phyloP scores from a whole-genome alignment of 1,139 yeast genomes.

The Protomyces arabidopsidicola region DNA sequence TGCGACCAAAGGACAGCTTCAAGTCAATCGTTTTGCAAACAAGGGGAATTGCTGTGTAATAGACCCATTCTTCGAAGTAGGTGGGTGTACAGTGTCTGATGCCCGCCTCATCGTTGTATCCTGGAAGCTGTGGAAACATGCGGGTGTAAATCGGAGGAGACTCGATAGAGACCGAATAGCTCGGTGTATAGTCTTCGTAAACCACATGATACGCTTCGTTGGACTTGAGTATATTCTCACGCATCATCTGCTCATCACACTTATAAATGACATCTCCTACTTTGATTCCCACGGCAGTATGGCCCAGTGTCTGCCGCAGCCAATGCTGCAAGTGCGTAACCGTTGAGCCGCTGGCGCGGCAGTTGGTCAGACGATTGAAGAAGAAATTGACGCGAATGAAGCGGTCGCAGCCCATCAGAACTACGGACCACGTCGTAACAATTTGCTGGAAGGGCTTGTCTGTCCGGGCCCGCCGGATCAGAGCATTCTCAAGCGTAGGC shows the following conservation, averaged over 20 bases:
- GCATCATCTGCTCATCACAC: slow-evolving; percentile 20
- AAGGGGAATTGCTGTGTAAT: slow-evolving; percentile 19
- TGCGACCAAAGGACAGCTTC: slow-evolving; percentile 12
- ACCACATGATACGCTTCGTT: slow-evolving; percentile 13
- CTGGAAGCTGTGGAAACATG: neutral
- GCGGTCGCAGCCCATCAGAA: slow-evolving; percentile 18
- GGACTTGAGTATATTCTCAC: slow-evolving; percentile 11
- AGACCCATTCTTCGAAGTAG: slow-evolving; percentile 23
- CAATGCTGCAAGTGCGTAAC: slow-evolving; percentile 16
- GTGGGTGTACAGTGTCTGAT: slow-evolving; percentile 1
- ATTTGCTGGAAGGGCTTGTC: slow-evolving; percentile 8
- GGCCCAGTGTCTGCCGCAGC: slow-evolving; percentile 11
- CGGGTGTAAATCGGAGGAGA: slow-evolving; percentile 15
- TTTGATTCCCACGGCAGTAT: slow-evolving; percentile 13
- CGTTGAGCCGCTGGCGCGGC: slow-evolving; percentile 12
- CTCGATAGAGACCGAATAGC: slow-evolving; percentile 5
- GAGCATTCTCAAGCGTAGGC: neutral
- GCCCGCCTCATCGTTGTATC: slow-evolving; percentile 6
- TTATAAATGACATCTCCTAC: slow-evolving; percentile 15
- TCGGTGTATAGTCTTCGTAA: slow-evolving; percentile 23
- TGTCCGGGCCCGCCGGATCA: neutral
- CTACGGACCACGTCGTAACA: slow-evolving; percentile 13
- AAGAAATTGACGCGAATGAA: slow-evolving; percentile 8
- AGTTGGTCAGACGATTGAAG: slow-evolving; percentile 9
- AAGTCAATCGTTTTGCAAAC: slow-evolving; percentile 10